These are phyloP conservation scores for Leccinum angustisporum DNA, from an alignment of 1,284 basidiomycete species.

Conservation along the genomic window DNA sequence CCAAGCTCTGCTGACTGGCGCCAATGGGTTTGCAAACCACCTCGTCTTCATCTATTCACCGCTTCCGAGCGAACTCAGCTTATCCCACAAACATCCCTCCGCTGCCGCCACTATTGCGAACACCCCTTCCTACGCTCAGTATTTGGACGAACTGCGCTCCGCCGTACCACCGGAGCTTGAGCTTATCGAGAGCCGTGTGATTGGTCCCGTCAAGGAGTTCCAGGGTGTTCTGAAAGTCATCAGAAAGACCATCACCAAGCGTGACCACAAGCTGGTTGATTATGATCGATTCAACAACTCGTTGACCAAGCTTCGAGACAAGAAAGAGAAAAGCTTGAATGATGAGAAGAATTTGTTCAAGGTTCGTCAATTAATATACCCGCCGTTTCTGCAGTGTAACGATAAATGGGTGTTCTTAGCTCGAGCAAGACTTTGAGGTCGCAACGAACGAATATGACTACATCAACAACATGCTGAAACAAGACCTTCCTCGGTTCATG, in stretches of 20 bases:
- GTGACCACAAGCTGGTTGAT: slow-evolving; percentile 96
- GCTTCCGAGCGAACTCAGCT: slow-evolving; percentile 79
- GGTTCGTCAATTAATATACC: slow-evolving; percentile 43
- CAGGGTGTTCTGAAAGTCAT: slow-evolving; percentile 86
- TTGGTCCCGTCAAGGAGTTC: slow-evolving; percentile 87
- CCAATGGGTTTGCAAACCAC: slow-evolving; percentile 75
- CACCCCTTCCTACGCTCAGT: slow-evolving; percentile 73
- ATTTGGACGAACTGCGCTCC: slow-evolving; percentile 81
- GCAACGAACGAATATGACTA: slow-evolving; percentile 96
- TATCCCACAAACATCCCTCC: slow-evolving; percentile 78
- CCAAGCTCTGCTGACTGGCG: slow-evolving; percentile 78
- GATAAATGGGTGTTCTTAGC: slow-evolving; percentile 43
- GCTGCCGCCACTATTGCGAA: slow-evolving; percentile 71
- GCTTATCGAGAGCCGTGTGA: slow-evolving; percentile 87
- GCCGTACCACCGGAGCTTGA: slow-evolving; percentile 91
- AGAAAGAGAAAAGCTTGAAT: slow-evolving; percentile 92
- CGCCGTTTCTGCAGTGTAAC: not conserved
- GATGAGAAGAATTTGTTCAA: slow-evolving; percentile 97
- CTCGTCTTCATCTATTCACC: slow-evolving; percentile 82
- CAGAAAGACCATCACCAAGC: slow-evolving; percentile 92
- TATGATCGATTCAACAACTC: slow-evolving; percentile 97
- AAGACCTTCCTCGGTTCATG: slow-evolving; percentile 92
- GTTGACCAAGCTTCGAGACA: slow-evolving; percentile 91
- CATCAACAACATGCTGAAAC: slow-evolving; percentile 91
- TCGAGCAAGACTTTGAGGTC: slow-evolving; percentile 97